Percentiles rank a stretch among this genome's conserved stretches.
phyloP scores from a whole-genome alignment of 2,329 filamentous ascomycete species.

The Talaromyces rugulosus region DNA sequence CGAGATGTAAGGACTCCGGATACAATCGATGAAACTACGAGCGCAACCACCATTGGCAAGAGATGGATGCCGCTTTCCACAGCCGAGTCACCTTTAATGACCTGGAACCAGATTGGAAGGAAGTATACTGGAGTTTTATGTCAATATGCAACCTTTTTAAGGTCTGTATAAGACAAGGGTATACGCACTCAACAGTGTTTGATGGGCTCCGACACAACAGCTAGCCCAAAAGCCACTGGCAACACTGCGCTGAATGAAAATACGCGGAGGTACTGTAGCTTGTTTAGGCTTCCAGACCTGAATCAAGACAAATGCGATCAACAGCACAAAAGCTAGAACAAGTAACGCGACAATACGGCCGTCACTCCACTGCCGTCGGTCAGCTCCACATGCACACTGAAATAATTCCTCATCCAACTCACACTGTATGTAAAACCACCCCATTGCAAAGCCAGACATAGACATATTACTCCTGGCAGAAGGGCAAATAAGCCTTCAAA shows the following conservation, averaged over 20 bases:
- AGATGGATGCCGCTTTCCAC: conserved; percentile 36
- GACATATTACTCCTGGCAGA: conserved; percentile 41
- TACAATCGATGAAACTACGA: conserved; percentile 24
- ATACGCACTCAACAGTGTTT: conserved; percentile 1
- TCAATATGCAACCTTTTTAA: not conserved
- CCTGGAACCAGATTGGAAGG: conserved; percentile 17
- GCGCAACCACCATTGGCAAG: conserved; percentile 36
- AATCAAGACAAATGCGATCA: conserved; percentile 35
- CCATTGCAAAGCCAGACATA: conserved; percentile 48
- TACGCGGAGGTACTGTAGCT: conserved; percentile 42
- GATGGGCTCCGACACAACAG: conserved; percentile 2
- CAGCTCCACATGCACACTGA: not conserved
- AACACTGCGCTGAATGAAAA: conserved; percentile 44
- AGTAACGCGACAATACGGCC: conserved; percentile 47
- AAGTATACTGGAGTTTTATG: conserved; percentile 26
- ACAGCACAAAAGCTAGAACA: conserved; percentile 46
- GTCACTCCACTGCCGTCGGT: conserved; percentile 37
- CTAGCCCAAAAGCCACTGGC: conserved; percentile 17
- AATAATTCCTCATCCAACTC: not conserved
- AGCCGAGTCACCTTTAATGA: conserved; percentile 27
- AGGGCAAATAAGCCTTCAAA: conserved; percentile 22
- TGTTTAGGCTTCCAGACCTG: conserved; percentile 27
- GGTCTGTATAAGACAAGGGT: not conserved
- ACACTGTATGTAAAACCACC: conserved; percentile 21
- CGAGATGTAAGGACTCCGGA: conserved; percentile 22